Base-by-base conservation (phyloP, 257 asterid genomes). In the Anisodus tanguticus region DNA sequence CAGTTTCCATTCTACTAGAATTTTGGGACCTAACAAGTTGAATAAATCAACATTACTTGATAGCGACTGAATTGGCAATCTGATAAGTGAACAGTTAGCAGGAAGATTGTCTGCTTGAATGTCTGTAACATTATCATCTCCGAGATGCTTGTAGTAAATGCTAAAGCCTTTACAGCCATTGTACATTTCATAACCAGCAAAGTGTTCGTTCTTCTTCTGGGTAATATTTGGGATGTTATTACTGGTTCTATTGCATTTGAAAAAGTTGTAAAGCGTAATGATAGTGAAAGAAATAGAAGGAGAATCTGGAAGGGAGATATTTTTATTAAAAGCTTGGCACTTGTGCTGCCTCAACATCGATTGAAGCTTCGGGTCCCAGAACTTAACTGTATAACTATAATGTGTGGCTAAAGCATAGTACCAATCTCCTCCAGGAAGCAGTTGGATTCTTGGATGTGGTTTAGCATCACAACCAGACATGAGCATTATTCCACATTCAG, bases 401-500 rank as follows among this genome's bases (percentile, higher is more conserved):
- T 4, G 22, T 5, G 0, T 0, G 17, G 0, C 1, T 3, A 26
- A 10, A 77, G 62, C 66, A 53, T 77, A 16, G 16, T 77, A 53
- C 22, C 82, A 49, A 22, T 77, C 82, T 35, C 17, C 60, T 26
- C 49, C 82, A 11, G 49, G 74, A 67, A 67, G 74, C 49, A 77
- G 5, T 37, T 26, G 63, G 41, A 77, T 47, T 19, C 19, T 62
- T 47, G 84, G 84, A 47, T 1, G 22, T 19, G 2, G 47, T 41
- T 64, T 47, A 16, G 6, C 12, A 63, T 81, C 13, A 47, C 78
- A 64, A 19, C 55, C 60, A 9, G 69, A 35, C 3, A 43, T 47
- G 49, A 49, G 17, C 41, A 59, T 19, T 1, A 81, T 10, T 35
- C 77, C 78, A 31, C 84, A 82, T 1, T 81, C 47, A 26, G 26